Base-by-base conservation (phyloP, 2,329 filamentous ascomycete genomes). In the Alternaria novae-zelandiae region DNA sequence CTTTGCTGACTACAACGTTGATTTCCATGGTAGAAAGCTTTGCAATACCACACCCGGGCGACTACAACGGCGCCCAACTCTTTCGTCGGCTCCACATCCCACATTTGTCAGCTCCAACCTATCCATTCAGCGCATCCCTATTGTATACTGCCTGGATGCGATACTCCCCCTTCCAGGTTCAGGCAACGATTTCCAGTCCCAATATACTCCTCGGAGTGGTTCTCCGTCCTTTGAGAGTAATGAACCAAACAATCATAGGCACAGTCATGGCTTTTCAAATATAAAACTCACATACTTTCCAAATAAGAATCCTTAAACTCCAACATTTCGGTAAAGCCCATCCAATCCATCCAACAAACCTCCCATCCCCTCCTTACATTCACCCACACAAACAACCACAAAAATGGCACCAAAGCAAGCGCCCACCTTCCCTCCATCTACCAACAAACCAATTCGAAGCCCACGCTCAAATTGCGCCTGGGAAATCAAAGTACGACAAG, bases 201-300 rank as follows among this genome's bases (percentile, higher is more conserved):
- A 0, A 41, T 17, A 1, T 17, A 17, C n/a, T 4, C 36, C 36
- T 1, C 5, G 2, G 15, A 17, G 0, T 17, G 15, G 15, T 17
- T 17, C 9, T 17, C n/a, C n/a, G n/a, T 11, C 3, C 36, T 41
- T 41, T 17, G 11, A 17, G 15, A 17, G n/a, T 17, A 17, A 17
- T 11, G 36, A 17, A 17, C 36, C 36, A 41, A 17, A 41, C 2
- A 17, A 41, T 41, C 3, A 17, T 3, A 41, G 36, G 36, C 36
- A 17, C 36, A 41, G 36, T 11, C 36, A 41, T 17, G n/a, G 15
- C 4, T n/a, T 36, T n/a, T 36, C 2, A 0, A n/a, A 2, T 1
- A 5, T 2, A 10, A n/a, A n/a, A 0, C 32, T 3, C 36, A 41
- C 8, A 17, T 41, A 2, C 15, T 6, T 41, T 41, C 11, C 3